Percentiles rank a stretch among this genome's conserved stretches.
These are phyloP conservation scores for Colletotrichum paranaense DNA, from an alignment of 2,329 filamentous ascomycete genomes.

Conservation along the genomic window DNA sequence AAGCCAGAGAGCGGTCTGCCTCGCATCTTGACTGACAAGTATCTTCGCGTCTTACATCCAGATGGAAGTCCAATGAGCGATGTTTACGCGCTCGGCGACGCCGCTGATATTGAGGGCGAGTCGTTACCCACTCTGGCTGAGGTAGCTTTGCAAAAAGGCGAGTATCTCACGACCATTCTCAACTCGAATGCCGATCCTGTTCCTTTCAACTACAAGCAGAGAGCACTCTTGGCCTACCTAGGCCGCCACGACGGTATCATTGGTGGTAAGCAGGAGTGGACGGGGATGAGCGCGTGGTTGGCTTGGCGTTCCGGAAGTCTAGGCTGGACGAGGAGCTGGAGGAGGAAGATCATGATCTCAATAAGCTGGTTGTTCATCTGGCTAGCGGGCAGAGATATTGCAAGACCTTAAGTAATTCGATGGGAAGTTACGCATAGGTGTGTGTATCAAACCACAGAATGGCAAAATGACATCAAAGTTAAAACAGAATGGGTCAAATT, in stretches of 20 bases:
- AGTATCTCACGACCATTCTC: slow-evolving; percentile 9
- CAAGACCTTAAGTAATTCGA: neutral
- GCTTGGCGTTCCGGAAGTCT: slow-evolving; percentile 24
- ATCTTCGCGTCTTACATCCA: slow-evolving; percentile 7
- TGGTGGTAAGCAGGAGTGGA: slow-evolving; percentile 27
- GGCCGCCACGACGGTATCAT: slow-evolving; percentile 27
- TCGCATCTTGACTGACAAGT: slow-evolving; percentile 25
- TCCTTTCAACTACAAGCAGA: slow-evolving; percentile 20
- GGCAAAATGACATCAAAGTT: neutral
- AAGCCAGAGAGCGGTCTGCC: slow-evolving; percentile 9
- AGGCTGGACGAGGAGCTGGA: slow-evolving; percentile 32
- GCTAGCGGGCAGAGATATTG: slow-evolving; percentile 26
- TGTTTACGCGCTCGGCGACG: slow-evolving; percentile 23
- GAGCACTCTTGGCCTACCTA: slow-evolving; percentile 17
- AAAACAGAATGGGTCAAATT: too few relatives aligned
- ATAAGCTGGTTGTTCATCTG: slow-evolving; percentile 27
- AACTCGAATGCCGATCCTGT: neutral
- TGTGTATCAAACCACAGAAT: neutral
- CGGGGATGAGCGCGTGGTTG: slow-evolving; percentile 22
- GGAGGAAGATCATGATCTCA: slow-evolving; percentile 20
- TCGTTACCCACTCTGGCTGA: slow-evolving; percentile 25
- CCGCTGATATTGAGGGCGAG: slow-evolving; percentile 16
- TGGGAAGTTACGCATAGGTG: rapidly evolving
- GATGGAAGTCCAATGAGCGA: slow-evolving; percentile 21
- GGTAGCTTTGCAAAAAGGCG: slow-evolving; percentile 29